Evolutionary conservation across 192 early-diverging fungal species (phyloP).

Genomic region (Umbelopsis vinacea): DNA sequence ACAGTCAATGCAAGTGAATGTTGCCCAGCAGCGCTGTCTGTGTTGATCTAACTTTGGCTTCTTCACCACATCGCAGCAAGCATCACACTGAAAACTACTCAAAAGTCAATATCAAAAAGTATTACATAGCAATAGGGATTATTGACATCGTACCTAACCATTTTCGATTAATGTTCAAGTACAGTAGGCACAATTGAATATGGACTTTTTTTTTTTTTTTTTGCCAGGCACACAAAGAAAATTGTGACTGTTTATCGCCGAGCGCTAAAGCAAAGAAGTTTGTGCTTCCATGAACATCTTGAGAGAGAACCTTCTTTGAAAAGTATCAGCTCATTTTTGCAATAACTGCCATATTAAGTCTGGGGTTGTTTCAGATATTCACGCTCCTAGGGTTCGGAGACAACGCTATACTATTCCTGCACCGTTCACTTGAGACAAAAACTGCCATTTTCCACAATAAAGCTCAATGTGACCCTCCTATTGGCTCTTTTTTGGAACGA

Average conservation of each 20-base stretch:
- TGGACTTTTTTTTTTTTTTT: constrained; percentile 12
- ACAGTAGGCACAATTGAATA: not conserved
- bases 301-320: too few relatives aligned
- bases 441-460: too few relatives aligned
- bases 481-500: too few relatives aligned
- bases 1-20: constrained; percentile 94
- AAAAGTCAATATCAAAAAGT: not conserved
- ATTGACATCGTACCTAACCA: constrained; percentile 4
- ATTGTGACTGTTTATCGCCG: not conserved
- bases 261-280: too few relatives aligned
- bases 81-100: constrained; percentile 59
- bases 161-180: not conserved
- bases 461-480: too few relatives aligned
- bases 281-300: too few relatives aligned
- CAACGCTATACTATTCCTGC: too few relatives aligned
- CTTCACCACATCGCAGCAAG: constrained; percentile 86
- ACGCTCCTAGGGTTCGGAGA: too few relatives aligned
- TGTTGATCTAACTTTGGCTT: constrained; percentile 93
- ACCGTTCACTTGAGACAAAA: too few relatives aligned
- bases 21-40: constrained; percentile 79
- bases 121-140: not conserved
- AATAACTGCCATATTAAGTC: too few relatives aligned
- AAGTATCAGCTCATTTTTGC: too few relatives aligned
- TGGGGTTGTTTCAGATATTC: too few relatives aligned
- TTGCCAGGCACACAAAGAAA: not conserved